Base-by-base conservation (phyloP, 139 green algal species). In the Volvox africanus region DNA sequence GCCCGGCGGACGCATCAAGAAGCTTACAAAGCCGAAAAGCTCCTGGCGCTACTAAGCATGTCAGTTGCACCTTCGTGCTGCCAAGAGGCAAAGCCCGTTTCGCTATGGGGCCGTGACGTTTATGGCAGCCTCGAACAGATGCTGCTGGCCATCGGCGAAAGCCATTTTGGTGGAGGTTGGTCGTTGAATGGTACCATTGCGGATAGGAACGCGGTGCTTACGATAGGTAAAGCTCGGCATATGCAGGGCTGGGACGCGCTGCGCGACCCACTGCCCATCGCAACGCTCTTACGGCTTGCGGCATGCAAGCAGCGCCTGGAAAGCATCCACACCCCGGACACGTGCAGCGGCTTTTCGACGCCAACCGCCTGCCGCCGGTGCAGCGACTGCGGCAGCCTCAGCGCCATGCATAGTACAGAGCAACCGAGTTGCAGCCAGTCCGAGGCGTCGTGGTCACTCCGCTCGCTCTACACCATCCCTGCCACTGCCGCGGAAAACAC, bases 311-410 rank as follows among this genome's bases (percentile, higher is more conserved):
- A 82, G 36, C 85, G 86, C 1, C 86, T 84, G 0, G 86, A 90
- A 12, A 75, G 65, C 30, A 5, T 62, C 6, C 73, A 83, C 50
- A 83, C 73, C 1, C 73, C 50, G 20, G 24, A 67, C 2, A n/a
- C 0, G 17, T 16, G 28, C 30, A 90, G 30, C 86, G 86, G 86
- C 50, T 76, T 83, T 26, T 90, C 73, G 2, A 90, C 86, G 11
- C 86, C 86, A 0, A 84, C 30, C 26, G 36, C 55, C 1, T 81
- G 67, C 68, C 67, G 84, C 36, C 86, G 86, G 17, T 75, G 86
- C 73, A 90, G 86, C 86, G 86, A 90, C 73, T 90, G 86, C 73
- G 86, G 86, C 50, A 90, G 86, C 50, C 71, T 84, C 50, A 90
- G 73, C 71, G 71, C 71, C 17, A 61, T 83, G 30, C 71, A 90